These are phyloP conservation scores for Curvularia hawaiiensis DNA, from an alignment of 2,329 filamentous ascomycete species.

Conservation along the genomic window DNA sequence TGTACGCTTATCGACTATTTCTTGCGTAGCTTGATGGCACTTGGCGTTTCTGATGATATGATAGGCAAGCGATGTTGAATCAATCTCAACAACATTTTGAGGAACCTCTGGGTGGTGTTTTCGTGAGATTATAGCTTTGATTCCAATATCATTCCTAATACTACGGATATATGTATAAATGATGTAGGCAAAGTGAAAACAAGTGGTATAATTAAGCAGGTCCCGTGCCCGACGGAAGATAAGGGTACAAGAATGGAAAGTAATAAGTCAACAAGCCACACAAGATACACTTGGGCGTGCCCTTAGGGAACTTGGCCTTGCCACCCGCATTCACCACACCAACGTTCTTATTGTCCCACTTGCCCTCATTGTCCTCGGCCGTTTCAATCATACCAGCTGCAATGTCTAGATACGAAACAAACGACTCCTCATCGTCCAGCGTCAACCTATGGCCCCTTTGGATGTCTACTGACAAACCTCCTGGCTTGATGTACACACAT, in stretches of 20 bases:
- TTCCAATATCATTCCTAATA: background rate
- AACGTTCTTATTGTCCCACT: conserved; percentile 27
- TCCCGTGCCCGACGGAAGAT: conserved; percentile 2
- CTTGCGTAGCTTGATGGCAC: background rate
- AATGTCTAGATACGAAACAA: conserved; percentile 53
- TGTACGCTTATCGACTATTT: rapidly evolving
- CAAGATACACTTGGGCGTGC: conserved; percentile 41
- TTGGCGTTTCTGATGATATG: background rate
- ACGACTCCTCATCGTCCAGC: conserved; percentile 46
- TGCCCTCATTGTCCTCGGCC: conserved; percentile 39
- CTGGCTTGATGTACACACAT: conserved; percentile 53
- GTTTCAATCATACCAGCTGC: conserved; percentile 56
- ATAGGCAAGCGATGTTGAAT: background rate
- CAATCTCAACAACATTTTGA: background rate
- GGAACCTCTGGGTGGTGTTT: background rate
- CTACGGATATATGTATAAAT: background rate
- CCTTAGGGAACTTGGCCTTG: conserved; percentile 42
- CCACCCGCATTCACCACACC: conserved; percentile 39
- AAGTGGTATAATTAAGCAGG: background rate
- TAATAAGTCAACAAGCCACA: conserved; percentile 33
- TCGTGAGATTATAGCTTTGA: background rate
- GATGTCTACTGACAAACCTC: conserved; percentile 45
- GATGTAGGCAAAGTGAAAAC: background rate
- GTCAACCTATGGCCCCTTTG: conserved; percentile 51
- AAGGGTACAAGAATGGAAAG: conserved; percentile 8